Evolutionary conservation across 176 grass and related monocot genomes (phyloP), one percentile per base, ranked within the genome.

Genomic region (Bothriochloa decipiens): DNA sequence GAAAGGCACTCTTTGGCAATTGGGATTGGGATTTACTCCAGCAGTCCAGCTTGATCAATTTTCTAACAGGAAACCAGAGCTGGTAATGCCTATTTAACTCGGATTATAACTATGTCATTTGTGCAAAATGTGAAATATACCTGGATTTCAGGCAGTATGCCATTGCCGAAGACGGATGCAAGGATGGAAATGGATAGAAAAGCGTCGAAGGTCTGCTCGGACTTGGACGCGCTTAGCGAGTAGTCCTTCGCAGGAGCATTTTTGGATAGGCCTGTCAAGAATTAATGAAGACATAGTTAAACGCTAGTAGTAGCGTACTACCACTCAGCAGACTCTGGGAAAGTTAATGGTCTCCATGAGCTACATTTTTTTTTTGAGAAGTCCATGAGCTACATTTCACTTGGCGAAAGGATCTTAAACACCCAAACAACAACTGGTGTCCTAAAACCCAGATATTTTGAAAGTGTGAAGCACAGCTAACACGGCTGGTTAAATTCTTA

Each of bases 111-210:
- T 53, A 20, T 53, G 17, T 18, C 16, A 53, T 5, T 7, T 18
- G 50, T 53, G 50, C 6, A 83, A 55, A 78, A 57, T 6, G 9
- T 58, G 14, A 35, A 76, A 35, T 55, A 4, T 86, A 98, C 96
- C 88, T 98, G 96, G 46, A 98, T 98, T 90, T 98, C 96, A 37
- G 96, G 96, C 77, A 98, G 83, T 81, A 98, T 98, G 57, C 96
- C 96, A 11, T 98, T 98, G 29, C 96, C 96, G 49, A 93, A 95
- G 72, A 95, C 91, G 1, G 96, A 92, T 11, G 96, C 96, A 46
- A 98, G 87, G 79, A 98, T 98, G 58, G 93, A 93, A 79, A 98
- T 93, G 47, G 96, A 95, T 22, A 92, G 83, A 90, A 95, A 98
- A 68, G 85, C 89, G 80, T 95, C 79, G 16, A 93, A 90, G 45